A percentile compares a stretch with the other conserved stretches of the same genome.
Evolutionary conservation across 1,139 yeast genomes (phyloP).

Genomic region (Pichia sp.): DNA sequence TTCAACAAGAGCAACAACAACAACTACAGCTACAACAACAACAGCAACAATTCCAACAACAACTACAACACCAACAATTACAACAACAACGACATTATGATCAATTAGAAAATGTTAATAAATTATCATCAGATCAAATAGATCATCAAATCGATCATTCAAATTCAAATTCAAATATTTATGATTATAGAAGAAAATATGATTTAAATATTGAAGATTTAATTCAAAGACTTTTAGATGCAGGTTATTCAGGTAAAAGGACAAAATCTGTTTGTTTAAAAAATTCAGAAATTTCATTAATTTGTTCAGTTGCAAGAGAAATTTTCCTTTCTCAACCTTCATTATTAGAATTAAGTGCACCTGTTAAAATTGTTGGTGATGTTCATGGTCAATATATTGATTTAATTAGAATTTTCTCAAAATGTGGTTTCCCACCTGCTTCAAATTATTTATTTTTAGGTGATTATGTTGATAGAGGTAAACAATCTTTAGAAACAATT

Average conservation of each 20-base stretch:
- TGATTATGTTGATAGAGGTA: conserved; percentile 96
- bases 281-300: conserved; percentile 76
- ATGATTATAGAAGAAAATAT: conserved; percentile 24
- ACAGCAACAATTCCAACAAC: no score
- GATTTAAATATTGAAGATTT: conserved; percentile 78
- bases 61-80: no score
- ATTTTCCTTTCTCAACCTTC: conserved; percentile 86
- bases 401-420: conserved; percentile 81
- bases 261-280: conserved; percentile 85
- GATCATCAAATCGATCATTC: no score
- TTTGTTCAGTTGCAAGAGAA: conserved; percentile 84
- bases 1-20: neutral
- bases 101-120: no score
- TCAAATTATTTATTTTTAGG: conserved; percentile 89
- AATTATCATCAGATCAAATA: no score
- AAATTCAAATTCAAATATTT: neutral
- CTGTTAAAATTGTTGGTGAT: conserved; percentile 96
- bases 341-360: conserved; percentile 81
- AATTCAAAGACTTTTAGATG: conserved; percentile 51
- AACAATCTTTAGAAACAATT: conserved; percentile 89
- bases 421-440: conserved; percentile 97
- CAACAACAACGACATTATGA: no score
- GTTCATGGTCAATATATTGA: conserved; percentile 97
- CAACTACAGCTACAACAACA: no score
- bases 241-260: conserved; percentile 91